Evolutionary conservation across 768 basidiomycete genomes (phyloP), one percentile per base, ranked within the genome.

Genomic region (Candolleomyces aberdarensis): DNA sequence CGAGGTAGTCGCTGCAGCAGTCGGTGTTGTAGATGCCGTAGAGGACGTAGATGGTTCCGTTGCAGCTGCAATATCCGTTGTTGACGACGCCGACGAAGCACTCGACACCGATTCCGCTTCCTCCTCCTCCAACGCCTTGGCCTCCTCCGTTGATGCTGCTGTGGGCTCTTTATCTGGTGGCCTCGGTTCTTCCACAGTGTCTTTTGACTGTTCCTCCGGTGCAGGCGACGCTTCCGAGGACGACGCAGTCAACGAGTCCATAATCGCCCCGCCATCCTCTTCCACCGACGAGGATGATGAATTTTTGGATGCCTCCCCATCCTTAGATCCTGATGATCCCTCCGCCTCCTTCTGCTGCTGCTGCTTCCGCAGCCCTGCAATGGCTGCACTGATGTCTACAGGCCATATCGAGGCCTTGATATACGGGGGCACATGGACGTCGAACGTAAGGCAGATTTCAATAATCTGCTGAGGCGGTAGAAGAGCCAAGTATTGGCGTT

Each of bases 361-460:
- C 32, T 68, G 46, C 66, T 77, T 79, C 61, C 77, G 77, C 65
- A 90, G 72, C 44, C 77, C 76, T 43, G 80, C 79, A 62, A 91
- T 88, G 50, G 85, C 86, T 55, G 80, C 82, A 59, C 82, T 81
- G 58, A 92, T 78, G 69, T 92, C 87, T 39, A 76, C 72, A 11
- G 90, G 90, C 90, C 90, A 92, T 72, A 92, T 74, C n/a, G 84
- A 75, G 59, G 77, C 78, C 71, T 83, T 86, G 56, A 88, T 70
- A 63, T 87, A 86, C 43, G 80, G 75, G 13, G 89, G 85, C 14
- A 86, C 85, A 76, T 91, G 82, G 9, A 84, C 70, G 66, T 92
- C 88, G 66, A 89, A 86, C 41, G 81, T 79, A 62, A 92, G 78
- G 70, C 88, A 92, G 67, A 92, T 85, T 65, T 91, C 91, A 69